A percentile compares a stretch with the other conserved stretches of the same genome.
phyloP scores from a whole-genome alignment of 768 basidiomycete species.

The Pisolithus microcarpus region DNA sequence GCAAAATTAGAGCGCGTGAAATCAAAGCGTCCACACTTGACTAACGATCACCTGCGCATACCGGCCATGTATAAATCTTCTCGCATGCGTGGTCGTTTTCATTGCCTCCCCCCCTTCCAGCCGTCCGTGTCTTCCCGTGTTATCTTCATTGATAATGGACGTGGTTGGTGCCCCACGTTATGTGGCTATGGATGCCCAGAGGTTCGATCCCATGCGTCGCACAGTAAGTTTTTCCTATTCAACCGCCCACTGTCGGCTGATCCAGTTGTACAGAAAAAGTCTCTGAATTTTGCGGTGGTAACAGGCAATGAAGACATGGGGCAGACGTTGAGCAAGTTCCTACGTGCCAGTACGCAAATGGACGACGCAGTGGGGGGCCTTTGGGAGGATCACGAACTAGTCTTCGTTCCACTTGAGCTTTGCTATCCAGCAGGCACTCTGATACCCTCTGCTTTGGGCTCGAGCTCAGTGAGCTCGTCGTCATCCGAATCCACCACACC shows the following conservation, averaged over 20 bases:
- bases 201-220: conserved; percentile 27
- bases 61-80: conserved; percentile 17
- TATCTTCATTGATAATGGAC: conserved; percentile 25
- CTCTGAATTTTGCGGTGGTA: conserved; percentile 6
- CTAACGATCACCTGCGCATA: conserved; percentile 17
- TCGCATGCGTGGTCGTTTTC: conserved; percentile 16
- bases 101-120: conserved; percentile 25
- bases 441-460: not conserved
- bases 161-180: conserved; percentile 20
- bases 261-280: conserved; percentile 15
- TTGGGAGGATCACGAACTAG: conserved; percentile 29
- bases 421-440: conserved; percentile 6
- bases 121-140: conserved; percentile 16
- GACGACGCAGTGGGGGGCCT: conserved; percentile 22
- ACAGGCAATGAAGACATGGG: conserved; percentile 20
- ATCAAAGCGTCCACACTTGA: conserved; percentile 14
- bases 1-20: conserved; percentile 14
- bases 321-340: conserved; percentile 18
- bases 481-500: not conserved
- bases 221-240: conserved; percentile 17
- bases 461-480: too few relatives aligned
- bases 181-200: conserved; percentile 25
- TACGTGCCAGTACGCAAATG: conserved; percentile 13
- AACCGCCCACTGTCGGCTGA: conserved; percentile 16
- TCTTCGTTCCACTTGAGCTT: conserved; percentile 24